These are phyloP conservation scores for Starmerella stigmatis DNA, from an alignment of 805 yeast species.

Conservation along the genomic window DNA sequence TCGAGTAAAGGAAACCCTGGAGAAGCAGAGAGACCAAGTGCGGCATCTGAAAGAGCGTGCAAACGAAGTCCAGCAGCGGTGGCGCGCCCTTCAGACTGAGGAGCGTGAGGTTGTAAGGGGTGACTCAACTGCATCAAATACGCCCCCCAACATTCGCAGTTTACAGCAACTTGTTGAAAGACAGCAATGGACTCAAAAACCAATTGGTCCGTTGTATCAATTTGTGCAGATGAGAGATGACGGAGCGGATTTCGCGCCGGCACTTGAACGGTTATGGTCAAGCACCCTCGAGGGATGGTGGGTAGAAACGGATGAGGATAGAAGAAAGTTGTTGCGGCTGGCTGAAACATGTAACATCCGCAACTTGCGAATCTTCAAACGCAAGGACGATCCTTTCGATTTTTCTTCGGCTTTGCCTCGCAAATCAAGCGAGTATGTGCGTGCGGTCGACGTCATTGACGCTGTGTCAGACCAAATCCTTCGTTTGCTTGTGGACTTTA, in stretches of 20 bases:
- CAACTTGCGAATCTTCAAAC: slow-evolving; percentile 37
- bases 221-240: slow-evolving; percentile 44
- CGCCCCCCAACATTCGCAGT: background rate
- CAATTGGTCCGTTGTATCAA: slow-evolving; percentile 75
- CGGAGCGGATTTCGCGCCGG: slow-evolving; percentile 41
- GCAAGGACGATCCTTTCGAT: slow-evolving; percentile 50
- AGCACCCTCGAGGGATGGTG: slow-evolving; percentile 50
- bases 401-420: slow-evolving; percentile 40
- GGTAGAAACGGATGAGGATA: slow-evolving; percentile 56
- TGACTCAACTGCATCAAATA: background rate
- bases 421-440: slow-evolving; percentile 30
- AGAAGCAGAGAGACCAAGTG: background rate
- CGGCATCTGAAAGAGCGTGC: background rate
- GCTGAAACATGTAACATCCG: slow-evolving; percentile 23
- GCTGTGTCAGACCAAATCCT: slow-evolving; percentile 16
- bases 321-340: slow-evolving; percentile 27
- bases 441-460: slow-evolving; percentile 60
- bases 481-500: slow-evolving; percentile 28
- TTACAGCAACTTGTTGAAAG: background rate
- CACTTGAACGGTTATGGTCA: slow-evolving; percentile 48
- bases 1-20: background rate
- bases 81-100: background rate
- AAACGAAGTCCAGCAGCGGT: background rate
- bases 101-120: background rate
- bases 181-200: slow-evolving; percentile 32